A percentile compares a stretch with the other conserved stretches of the same genome.
phyloP scores from a whole-genome alignment of 1,284 basidiomycete species.

The Ganoderma lingzhi region DNA sequence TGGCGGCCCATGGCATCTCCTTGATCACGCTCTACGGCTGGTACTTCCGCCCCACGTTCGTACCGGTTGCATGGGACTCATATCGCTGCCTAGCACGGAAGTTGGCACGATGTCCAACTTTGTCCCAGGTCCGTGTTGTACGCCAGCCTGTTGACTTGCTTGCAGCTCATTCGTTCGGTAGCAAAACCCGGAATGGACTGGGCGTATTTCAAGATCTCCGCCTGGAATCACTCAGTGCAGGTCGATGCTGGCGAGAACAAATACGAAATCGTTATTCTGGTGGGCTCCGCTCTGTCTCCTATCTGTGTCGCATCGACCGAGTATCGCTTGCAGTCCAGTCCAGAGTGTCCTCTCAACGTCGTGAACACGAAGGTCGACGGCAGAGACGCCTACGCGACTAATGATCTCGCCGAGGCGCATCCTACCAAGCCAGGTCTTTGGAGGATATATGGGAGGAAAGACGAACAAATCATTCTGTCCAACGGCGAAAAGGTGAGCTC shows the following conservation, averaged over 20 bases:
- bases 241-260: slow-evolving; percentile 6
- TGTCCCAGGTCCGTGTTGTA: slow-evolving; percentile 17
- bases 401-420: slow-evolving; percentile 15
- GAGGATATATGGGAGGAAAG: slow-evolving; percentile 15
- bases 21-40: slow-evolving; percentile 15
- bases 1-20: slow-evolving; percentile 9
- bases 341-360: slow-evolving; percentile 13
- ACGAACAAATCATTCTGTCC: slow-evolving; percentile 17
- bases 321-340: neutral
- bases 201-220: slow-evolving; percentile 19
- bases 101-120: slow-evolving; percentile 17
- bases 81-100: neutral
- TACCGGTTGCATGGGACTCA: neutral
- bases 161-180: neutral
- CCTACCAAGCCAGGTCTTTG: slow-evolving; percentile 8
- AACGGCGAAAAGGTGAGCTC: slow-evolving; percentile 10
- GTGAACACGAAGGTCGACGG: slow-evolving; percentile 13
- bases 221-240: neutral
- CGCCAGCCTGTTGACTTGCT: neutral
- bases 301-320: neutral
- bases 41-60: neutral
- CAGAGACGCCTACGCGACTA: slow-evolving; percentile 17
- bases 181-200: slow-evolving; percentile 18
- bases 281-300: neutral
- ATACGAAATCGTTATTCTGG: slow-evolving; percentile 16